A percentile compares a stretch with the other conserved stretches of the same genome.
Conservation (phyloP, 2,329 filamentous ascomycete species). For the Clonostachys solani region DNA sequence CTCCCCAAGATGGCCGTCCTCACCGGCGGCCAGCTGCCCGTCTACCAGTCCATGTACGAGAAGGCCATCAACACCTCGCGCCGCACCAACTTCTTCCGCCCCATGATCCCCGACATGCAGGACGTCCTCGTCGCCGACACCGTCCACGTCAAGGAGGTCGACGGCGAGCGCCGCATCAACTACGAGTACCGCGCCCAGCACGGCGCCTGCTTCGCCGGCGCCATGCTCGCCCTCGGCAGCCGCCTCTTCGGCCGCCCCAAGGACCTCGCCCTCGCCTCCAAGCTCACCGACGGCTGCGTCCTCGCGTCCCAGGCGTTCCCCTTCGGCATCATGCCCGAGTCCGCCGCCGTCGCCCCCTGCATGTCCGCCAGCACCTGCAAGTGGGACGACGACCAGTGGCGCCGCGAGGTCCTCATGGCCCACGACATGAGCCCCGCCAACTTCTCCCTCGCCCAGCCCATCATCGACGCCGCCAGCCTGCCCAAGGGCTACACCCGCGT, state of each 20-base stretch:
- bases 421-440: not conserved
- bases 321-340: constrained; percentile 64
- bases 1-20: constrained; percentile 67
- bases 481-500: constrained; percentile 55
- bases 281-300: constrained; percentile 64
- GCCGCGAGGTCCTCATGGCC: not conserved
- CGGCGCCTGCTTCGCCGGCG: constrained; percentile 65
- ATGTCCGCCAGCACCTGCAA: constrained; percentile 45
- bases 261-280: constrained; percentile 59
- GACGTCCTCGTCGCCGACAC: constrained; percentile 74
- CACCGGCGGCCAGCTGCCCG: constrained; percentile 67
- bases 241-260: constrained; percentile 55
- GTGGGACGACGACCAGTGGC: constrained; percentile 23
- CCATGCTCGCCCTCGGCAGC: constrained; percentile 64
- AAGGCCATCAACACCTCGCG: constrained; percentile 63
- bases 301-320: constrained; percentile 62
- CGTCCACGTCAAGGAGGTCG: constrained; percentile 37
- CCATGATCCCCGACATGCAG: constrained; percentile 62
- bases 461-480: constrained; percentile 5
- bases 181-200: constrained; percentile 55
- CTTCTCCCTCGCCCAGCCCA: not conserved
- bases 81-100: constrained; percentile 71
- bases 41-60: constrained; percentile 71
- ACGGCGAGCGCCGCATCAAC: constrained; percentile 34
- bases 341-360: constrained; percentile 39